Evolutionary conservation across 2,329 filamentous ascomycete genomes (phyloP).

Genomic region (Cordyceps fumosorosea): DNA sequence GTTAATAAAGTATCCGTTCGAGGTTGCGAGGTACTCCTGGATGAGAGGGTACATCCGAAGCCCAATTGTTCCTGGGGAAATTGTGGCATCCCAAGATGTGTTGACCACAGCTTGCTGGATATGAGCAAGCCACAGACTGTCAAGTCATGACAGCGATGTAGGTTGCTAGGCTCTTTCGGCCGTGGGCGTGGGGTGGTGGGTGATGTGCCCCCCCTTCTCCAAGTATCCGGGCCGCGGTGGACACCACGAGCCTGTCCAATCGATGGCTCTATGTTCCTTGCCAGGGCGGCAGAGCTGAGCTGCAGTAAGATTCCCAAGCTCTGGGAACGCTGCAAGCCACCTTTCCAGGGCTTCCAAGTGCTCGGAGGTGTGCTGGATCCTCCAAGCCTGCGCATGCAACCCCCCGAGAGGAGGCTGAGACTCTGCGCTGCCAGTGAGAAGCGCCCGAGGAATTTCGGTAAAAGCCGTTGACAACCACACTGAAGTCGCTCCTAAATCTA

Average conservation of each 20-base stretch:
- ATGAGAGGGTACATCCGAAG: not conserved
- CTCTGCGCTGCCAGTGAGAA: not conserved
- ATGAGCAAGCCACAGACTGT: not conserved
- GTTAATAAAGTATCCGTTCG: not conserved
- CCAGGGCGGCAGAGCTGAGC: constrained; percentile 4
- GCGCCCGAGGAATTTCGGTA: constrained; percentile 10
- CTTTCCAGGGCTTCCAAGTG: not conserved
- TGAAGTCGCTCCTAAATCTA: not conserved
- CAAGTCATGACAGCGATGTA: not conserved
- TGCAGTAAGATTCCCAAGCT: not conserved
- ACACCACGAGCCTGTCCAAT: not conserved
- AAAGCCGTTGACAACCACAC: not conserved
- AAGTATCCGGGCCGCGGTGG: constrained; percentile 8
- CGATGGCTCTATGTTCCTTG: not conserved
- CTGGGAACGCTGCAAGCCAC: constrained; percentile 1
- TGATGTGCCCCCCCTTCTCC: not conserved
- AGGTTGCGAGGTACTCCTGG: not conserved
- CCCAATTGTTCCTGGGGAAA: not conserved
- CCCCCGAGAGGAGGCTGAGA: not conserved
- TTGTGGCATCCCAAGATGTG: not conserved
- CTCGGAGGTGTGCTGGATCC: not conserved
- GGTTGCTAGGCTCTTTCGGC: not conserved
- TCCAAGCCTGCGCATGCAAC: not conserved
- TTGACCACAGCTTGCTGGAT: not conserved
- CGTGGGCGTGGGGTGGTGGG: not conserved